Conservation (phyloP, 371 early-diverging fungal species). For the Lichtheimia corymbifera region DNA sequence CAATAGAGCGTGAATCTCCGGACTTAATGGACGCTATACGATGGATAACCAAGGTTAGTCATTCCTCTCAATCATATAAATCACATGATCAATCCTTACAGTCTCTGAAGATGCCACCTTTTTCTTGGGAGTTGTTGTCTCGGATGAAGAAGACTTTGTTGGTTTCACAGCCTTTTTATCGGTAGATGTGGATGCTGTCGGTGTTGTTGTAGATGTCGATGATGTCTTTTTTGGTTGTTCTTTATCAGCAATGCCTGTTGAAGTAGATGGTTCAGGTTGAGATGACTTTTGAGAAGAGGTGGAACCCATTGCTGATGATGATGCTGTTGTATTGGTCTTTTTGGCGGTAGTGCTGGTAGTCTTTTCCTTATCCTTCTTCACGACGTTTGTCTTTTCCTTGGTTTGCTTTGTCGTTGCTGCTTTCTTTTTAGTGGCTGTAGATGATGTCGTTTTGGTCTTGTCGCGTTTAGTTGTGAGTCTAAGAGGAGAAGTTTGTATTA, state of each 20-base stretch:
- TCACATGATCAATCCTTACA: neutral
- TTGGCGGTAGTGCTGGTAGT: neutral
- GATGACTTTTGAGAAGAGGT: too few species aligned
- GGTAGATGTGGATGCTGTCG: conserved; percentile 1
- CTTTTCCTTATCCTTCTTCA: neutral
- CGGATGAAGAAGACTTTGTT: neutral
- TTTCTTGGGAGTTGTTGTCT: neutral
- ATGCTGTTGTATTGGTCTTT: too few species aligned
- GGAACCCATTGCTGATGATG: too few species aligned
- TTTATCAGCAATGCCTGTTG: neutral
- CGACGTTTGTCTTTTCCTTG: conserved; percentile 10
- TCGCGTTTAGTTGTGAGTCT: conserved; percentile 18
- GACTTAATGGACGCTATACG: conserved; percentile 29
- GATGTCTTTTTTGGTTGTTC: conserved; percentile 9
- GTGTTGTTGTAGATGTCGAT: neutral
- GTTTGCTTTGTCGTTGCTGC: conserved; percentile 3
- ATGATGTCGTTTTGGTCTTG: conserved; percentile 9
- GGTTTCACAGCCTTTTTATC: neutral
- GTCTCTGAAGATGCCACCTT: neutral
- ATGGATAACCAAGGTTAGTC: neutral
- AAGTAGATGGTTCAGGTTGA: too few species aligned
- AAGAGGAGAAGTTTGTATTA: neutral
- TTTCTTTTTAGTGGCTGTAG: conserved; percentile 6
- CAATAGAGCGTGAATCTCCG: conserved; percentile 29
- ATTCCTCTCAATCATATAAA: neutral